Conservation (phyloP, 2,329 filamentous ascomycete genomes). For the Alternaria consortialis region DNA sequence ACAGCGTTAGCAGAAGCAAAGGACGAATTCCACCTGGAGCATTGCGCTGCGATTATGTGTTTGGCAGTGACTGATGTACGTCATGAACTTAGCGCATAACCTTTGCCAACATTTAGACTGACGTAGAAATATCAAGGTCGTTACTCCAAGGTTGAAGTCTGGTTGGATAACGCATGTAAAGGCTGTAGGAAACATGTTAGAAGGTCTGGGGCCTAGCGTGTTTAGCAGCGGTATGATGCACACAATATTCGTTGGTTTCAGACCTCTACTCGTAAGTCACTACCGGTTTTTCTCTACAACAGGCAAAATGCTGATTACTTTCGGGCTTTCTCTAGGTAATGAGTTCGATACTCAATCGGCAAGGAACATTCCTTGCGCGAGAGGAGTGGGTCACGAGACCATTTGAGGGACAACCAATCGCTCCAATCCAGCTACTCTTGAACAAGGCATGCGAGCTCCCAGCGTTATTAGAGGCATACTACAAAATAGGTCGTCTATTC, state of each 20-base stretch:
- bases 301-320: not conserved
- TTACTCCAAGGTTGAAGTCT: not conserved
- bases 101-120: not conserved
- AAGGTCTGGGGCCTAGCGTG: not conserved
- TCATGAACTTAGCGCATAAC: not conserved
- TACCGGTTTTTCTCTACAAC: not conserved
- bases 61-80: not conserved
- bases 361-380: not conserved
- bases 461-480: not conserved
- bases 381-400: not conserved
- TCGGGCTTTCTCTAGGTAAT: not conserved
- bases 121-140: not conserved
- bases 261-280: not conserved
- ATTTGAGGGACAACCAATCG: not conserved
- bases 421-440: not conserved
- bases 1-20: not conserved
- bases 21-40: not conserved
- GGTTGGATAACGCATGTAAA: not conserved
- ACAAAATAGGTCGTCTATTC: not conserved
- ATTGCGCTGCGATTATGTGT: not conserved
- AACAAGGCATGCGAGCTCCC: not conserved
- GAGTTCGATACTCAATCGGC: not conserved
- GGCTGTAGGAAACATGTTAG: not conserved
- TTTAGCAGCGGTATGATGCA: not conserved
- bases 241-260: not conserved